A percentile compares a stretch with the other conserved stretches of the same genome.
These are phyloP conservation scores for Quercus robur DNA, from an alignment of 306 rosid species.

Conservation along the genomic window DNA sequence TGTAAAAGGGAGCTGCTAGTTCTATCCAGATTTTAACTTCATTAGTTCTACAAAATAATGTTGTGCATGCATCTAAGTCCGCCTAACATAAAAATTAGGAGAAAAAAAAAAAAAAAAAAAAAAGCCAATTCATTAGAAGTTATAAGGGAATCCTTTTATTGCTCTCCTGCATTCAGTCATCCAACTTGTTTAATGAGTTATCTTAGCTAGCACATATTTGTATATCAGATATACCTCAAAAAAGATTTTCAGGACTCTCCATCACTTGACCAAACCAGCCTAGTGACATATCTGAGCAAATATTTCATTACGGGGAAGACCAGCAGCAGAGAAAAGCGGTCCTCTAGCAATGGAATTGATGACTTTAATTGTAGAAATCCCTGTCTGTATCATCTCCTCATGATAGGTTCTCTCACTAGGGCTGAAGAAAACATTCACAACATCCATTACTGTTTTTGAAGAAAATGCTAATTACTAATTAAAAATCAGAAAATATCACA, in stretches of 20 bases:
- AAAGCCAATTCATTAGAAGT: neutral
- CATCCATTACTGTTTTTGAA: no score
- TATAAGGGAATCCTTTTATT: neutral
- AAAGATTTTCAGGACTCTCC: conserved; percentile 82
- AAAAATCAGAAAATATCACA: neutral
- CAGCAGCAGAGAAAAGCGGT: conserved; percentile 98
- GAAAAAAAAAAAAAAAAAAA: neutral
- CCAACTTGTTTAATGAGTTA: conserved; percentile 1
- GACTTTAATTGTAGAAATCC: conserved; percentile 16
- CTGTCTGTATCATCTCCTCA: no score
- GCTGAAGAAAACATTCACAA: no score
- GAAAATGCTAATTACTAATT: no score
- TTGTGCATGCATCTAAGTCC: neutral
- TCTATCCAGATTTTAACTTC: neutral
- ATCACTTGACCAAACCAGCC: conserved; percentile 95
- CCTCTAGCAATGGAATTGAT: conserved; percentile 99
- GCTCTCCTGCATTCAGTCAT: neutral
- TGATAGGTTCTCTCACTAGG: no score
- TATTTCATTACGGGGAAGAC: conserved; percentile 89
- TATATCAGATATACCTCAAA: conserved; percentile 59
- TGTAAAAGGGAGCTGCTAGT: no score
- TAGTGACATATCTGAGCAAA: conserved; percentile 48
- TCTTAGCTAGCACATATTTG: conserved; percentile 5
- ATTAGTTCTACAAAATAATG: neutral
- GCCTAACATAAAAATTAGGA: neutral